Evolutionary conservation across 2,329 filamentous ascomycete species (phyloP), one percentile per base, ranked within the genome.

Genomic region (Ceratocystis diversiconidia): DNA sequence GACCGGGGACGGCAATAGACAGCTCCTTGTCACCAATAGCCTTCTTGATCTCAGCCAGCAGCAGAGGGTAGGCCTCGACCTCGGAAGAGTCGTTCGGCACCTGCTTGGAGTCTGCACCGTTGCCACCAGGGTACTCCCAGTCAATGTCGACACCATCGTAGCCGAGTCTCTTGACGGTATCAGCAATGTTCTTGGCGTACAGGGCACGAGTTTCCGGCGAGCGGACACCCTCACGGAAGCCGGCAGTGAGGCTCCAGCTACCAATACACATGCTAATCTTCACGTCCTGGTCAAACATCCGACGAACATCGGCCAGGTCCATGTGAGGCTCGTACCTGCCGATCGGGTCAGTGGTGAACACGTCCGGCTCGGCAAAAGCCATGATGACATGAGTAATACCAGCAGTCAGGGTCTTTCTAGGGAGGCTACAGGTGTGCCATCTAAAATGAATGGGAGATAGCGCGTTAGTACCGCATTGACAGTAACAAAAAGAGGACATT

Each of bases 221-320:
- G 62, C 76, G 77, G 1, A 84, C 82, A 0, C 80, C 86, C 12
- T 72, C 73, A 0, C 80, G 79, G 70, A 88, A 90, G 0, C 86
- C 87, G 6, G 73, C 72, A 0, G 81, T 85, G 68, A 89, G 84
- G 0, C 86, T 86, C 87, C 88, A 91, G 64, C 87, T 87, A 12
- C 88, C 88, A 68, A 91, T 87, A 28, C 28, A 86, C 50, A 90
- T 79, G 76, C 87, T 80, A 25, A 90, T 74, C 69, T 86, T 85
- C 19, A 85, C 84, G 30, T 76, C 77, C 0, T 73, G 66, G 7
- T 74, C 73, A 67, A 86, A 83, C 65, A 77, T 75, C 25, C 71
- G 72, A 17, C 60, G 59, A 25, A 65, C 41, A 8, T 63, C 28
- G 6, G 12, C 70, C 1, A 85, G 76, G 0, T 76, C 77, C 2